Evolutionary conservation across 208 protist genomes (phyloP), one percentile per base, ranked within the genome.

Genomic region (Acanthamoeba castellanii): DNA sequence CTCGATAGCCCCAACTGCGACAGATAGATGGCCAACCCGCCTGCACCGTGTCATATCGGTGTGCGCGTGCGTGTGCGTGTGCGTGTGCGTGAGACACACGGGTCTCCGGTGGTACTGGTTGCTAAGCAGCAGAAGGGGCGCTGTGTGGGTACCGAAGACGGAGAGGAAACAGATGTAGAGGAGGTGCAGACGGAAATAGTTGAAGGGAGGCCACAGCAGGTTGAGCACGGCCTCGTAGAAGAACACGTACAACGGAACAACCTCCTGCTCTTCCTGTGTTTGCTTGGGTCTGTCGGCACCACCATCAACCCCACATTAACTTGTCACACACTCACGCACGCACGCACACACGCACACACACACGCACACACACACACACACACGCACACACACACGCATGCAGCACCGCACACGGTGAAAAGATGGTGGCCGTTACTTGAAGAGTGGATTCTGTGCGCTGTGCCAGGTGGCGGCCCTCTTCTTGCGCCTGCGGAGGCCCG

Each of bases 171-270:
- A 64, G 27, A 88, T 64, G 81, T 88, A 88, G 81, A 88, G 45
- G 27, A 88, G 25, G 81, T 88, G 81, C 2, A 88, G 34, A 42
- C 81, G 81, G 30, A 88, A 88, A 47, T 66, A 88, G 50, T 88
- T 88, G 50, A 88, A 37, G 1, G 81, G 81, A 0, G 81, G 81
- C 81, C 81, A 88, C 27, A 88, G 81, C 1, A 88, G 0, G 81
- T 64, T 88, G 52, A 88, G 81, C 20, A 88, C 34, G 81, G 52
- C 42, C 52, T 88, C 81, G n/a, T 88, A 88, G 25, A 88, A 42
- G 30, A n/a, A 88, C 13, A 88, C 50, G 50, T 42, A 42, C 13
- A 88, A 13, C 30, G 81, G 47, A n/a, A 64, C 81, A 0, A 64
- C 52, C 30, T 88, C 81, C 16, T 34, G 25, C 14, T 88, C 52